Evolutionary conservation across 208 protist genomes (phyloP), one percentile per base, ranked within the genome.

Genomic region (Trypanosoma theileri): DNA sequence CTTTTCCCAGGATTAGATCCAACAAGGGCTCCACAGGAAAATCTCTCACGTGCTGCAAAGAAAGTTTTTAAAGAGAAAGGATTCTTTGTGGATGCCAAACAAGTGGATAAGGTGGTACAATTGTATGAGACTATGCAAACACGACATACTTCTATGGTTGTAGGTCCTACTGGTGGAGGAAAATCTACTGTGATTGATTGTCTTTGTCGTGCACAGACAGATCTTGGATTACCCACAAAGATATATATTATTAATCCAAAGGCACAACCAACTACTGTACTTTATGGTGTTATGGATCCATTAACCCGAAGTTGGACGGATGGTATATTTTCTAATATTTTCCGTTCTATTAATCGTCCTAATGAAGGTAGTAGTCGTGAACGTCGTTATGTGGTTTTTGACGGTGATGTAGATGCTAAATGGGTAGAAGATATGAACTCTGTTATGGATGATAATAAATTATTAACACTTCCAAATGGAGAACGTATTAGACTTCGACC

Each of bases 381-480:
- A 77, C 79, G 94, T 19, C 86, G 97, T 24, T 99, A 98, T 73
- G 96, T 99, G 61, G 85, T 99, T 35, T 99, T 99, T 81, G 98
- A 99, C 77, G 98, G 98, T 56, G 98, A 99, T 84, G 98, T 99
- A 17, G 98, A 99, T 81, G 97, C 98, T 3, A 92, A 98, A 68
- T 99, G 98, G 98, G 97, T 99, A 57, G 98, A 99, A 89, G 98
- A 99, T 79, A 99, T 99, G 98, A 99, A 99, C 86, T 99, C 97
- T 22, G 98, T 99, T 42, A 99, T 99, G 98, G 98, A 99, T 78
- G 98, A 99, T 84, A 99, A 99, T 85, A 99, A 99, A 84, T 78
- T 99, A 44, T 86, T 99, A 14, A 99, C 98, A 44, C 88, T 99
- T 66, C 97, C 98, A 10, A 99, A 99, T 75, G 93, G 96, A 63